Conservation (phyloP, 75 land plant genomes). For the Sequoiadendron giganteum region DNA sequence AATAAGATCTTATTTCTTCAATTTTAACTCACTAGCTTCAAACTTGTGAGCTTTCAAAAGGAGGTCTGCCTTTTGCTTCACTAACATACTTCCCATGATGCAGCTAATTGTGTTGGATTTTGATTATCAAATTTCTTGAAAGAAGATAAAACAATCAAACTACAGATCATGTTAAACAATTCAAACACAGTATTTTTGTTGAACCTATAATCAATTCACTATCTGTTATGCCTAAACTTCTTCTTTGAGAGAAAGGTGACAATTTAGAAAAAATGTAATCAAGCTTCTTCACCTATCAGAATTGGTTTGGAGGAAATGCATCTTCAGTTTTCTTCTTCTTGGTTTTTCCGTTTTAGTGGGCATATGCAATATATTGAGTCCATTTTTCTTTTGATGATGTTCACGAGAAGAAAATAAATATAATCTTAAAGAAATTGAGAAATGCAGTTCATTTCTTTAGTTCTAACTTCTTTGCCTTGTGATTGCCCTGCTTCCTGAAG, state of each 20-base stretch:
- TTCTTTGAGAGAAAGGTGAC: neutral
- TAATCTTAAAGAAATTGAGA: neutral
- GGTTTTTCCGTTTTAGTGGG: neutral
- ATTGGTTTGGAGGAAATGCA: neutral
- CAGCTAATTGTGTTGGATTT: constrained; percentile 7
- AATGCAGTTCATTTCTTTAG: neutral
- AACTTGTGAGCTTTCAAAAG: neutral
- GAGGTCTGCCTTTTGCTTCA: neutral
- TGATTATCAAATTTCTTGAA: neutral
- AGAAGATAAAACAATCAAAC: neutral
- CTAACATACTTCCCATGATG: neutral
- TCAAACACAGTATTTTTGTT: neutral
- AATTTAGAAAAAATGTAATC: neutral
- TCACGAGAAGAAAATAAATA: neutral
- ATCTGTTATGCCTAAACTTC: neutral
- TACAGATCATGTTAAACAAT: neutral
- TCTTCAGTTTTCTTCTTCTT: neutral
- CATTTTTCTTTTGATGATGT: neutral
- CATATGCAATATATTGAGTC: neutral
- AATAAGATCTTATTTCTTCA: neutral
- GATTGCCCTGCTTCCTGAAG: constrained; percentile 29
- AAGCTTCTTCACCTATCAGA: neutral
- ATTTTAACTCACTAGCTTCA: neutral
- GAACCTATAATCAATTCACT: neutral
- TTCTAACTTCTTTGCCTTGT: neutral